These are phyloP conservation scores for Candida parachauliodes DNA, from an alignment of 805 yeast species.

Conservation along the genomic window DNA sequence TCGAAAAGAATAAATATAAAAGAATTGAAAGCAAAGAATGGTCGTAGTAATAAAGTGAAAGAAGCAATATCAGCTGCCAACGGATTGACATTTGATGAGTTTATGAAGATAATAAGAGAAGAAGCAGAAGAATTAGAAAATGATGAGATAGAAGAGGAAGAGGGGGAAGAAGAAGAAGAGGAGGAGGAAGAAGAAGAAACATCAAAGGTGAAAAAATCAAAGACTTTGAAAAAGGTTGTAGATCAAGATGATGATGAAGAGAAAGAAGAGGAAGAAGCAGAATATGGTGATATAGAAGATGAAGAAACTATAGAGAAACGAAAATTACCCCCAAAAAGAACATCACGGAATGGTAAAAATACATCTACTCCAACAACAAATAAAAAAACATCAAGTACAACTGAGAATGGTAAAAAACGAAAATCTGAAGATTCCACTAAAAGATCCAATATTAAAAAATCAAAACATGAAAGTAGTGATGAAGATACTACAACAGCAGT, in stretches of 20 bases:
- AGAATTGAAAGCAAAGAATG: constrained; percentile 17
- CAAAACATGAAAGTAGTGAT: constrained; percentile 6
- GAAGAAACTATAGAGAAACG: constrained; percentile 11
- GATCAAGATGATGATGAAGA: constrained; percentile 16
- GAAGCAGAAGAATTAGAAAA: constrained; percentile 13
- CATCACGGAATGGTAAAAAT: constrained; percentile 5
- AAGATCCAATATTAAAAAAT: constrained; percentile 3
- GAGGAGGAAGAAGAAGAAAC: constrained; percentile 11
- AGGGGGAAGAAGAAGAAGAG: constrained; percentile 10
- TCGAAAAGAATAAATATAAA: constrained; percentile 11
- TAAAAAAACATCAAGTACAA: background rate
- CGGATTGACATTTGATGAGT: constrained; percentile 33
- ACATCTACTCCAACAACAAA: background rate
- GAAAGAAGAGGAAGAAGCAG: constrained; percentile 12
- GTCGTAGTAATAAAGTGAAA: constrained; percentile 15
- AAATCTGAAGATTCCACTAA: constrained; percentile 1
- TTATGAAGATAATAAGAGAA: constrained; percentile 22
- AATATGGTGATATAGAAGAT: constrained; percentile 10
- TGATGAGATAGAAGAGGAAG: constrained; percentile 14
- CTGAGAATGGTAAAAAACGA: constrained; percentile 6
- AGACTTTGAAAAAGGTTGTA: constrained; percentile 11
- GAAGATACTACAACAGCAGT: constrained; percentile 8
- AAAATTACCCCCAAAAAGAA: constrained; percentile 4
- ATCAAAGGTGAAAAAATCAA: constrained; percentile 12
- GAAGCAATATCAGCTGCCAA: constrained; percentile 39